These are phyloP conservation scores for Tetrapisispora iriomotensis DNA, from an alignment of 805 yeast genomes.

Conservation along the genomic window DNA sequence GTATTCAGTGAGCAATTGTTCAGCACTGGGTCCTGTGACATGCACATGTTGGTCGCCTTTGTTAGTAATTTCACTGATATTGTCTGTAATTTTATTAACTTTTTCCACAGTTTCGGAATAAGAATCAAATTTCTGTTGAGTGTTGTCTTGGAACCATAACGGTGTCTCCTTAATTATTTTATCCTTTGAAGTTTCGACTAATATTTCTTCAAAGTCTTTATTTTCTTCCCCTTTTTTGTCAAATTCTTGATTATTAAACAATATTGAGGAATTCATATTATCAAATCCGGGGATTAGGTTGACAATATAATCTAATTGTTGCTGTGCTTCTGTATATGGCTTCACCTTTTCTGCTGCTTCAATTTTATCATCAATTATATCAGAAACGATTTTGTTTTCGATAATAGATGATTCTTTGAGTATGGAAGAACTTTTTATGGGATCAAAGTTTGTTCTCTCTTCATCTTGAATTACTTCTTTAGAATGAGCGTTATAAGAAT, in stretches of 20 bases:
- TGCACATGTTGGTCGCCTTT: too few relatives aligned
- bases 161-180: conserved; percentile 23
- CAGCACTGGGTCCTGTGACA: too few relatives aligned
- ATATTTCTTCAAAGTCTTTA: not conserved
- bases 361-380: not conserved
- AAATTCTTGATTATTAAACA: conserved; percentile 10
- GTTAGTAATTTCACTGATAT: too few relatives aligned
- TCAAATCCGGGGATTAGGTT: conserved; percentile 16
- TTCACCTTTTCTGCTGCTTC: not conserved
- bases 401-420: too few relatives aligned
- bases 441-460: too few relatives aligned
- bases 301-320: conserved; percentile 15
- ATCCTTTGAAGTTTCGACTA: not conserved
- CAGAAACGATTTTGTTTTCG: too few relatives aligned
- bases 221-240: conserved; percentile 3
- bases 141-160: conserved; percentile 21
- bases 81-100: not conserved
- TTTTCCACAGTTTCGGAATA: not conserved
- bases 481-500: not conserved
- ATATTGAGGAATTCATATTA: conserved; percentile 10
- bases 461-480: not conserved
- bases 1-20: too few relatives aligned
- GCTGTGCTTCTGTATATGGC: conserved; percentile 11
- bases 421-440: too few relatives aligned
- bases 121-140: not conserved